Conservation (phyloP, 768 basidiomycete species). For the Amanita thiersii region DNA sequence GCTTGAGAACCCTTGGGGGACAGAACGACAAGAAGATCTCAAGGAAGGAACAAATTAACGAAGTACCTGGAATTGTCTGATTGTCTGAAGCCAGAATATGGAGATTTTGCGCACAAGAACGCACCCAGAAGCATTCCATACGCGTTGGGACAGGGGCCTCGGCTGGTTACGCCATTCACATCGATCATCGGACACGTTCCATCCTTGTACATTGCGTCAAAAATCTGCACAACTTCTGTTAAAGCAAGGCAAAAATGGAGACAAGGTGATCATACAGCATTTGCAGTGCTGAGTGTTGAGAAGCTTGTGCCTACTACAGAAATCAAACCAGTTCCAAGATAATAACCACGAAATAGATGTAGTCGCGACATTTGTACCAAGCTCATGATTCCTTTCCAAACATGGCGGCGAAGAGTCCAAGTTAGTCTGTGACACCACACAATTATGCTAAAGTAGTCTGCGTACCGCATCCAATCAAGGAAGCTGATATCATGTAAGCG, state of each 20-base stretch:
- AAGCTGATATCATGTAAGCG: conserved; percentile 76
- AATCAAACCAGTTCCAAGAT: conserved; percentile 73
- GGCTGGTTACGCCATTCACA: conserved; percentile 51
- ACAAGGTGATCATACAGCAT: conserved; percentile 37
- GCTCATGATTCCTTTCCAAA: conserved; percentile 57
- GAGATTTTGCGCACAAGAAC: conserved; percentile 7
- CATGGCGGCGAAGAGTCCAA: background rate
- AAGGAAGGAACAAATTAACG: conserved; percentile 69
- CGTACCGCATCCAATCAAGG: conserved; percentile 71
- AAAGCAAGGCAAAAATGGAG: background rate
- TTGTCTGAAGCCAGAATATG: background rate
- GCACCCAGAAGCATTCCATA: conserved; percentile 71
- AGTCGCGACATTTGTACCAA: conserved; percentile 73
- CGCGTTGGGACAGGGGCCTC: conserved; percentile 66
- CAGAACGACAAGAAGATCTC: conserved; percentile 76
- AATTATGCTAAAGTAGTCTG: conserved; percentile 4
- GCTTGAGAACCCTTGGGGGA: conserved; percentile 51
- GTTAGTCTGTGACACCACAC: background rate
- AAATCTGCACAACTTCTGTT: conserved; percentile 38
- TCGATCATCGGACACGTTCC: conserved; percentile 64
- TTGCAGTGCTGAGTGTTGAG: conserved; percentile 67
- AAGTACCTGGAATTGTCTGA: conserved; percentile 42
- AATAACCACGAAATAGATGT: conserved; percentile 52
- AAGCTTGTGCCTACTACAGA: conserved; percentile 81
- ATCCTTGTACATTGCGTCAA: conserved; percentile 67